Base-by-base conservation (phyloP, 805 yeast genomes). In the Lipomyces anomalus region DNA sequence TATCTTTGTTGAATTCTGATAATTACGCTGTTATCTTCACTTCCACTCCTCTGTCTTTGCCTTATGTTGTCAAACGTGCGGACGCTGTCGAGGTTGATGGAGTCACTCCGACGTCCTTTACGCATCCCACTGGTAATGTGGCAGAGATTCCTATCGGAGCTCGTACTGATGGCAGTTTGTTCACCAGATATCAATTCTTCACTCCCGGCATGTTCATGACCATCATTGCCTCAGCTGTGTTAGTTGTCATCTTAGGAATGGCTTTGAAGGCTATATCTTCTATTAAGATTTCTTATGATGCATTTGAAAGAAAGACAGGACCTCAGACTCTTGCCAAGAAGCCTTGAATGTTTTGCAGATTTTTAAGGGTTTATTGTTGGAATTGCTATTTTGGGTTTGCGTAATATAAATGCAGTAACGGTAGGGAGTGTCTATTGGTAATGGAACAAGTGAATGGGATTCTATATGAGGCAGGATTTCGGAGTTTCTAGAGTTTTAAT, bases 161-260 rank as follows among this genome's bases (percentile, higher is more conserved):
- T 20, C 47, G 58, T 33, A 48, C 58, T 23, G 52, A 44, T 18
- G 52, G 55, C 40, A 62, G 68, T 11, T 65, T 84, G 46, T 82
- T 84, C 63, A 74, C 78, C 47, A 69, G 73, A 49, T 84, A 84
- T 64, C 75, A 75, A 58, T 82, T 79, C 62, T 84, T 86, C 69
- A 74, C 87, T 9, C 80, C 89, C 13, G 97, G 95, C 18, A 70
- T 90, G 48, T 78, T 85, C 67, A 82, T 84, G 80, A 74, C 82
- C 44, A 66, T 82, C 48, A 64, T 89, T 35, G 87, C 86, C 16
- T 71, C 86, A 2, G 62, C 74, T 9, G 63, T 85, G 50, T 68
- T 88, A 53, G 46, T 85, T 18, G 66, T 65, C 29, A 70, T 86
- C 34, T 67, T 86, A 44, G 60, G 70, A 40, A 67, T 73, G 42